phyloP scores from a whole-genome alignment of 768 basidiomycete species.

The Suillus subluteus region DNA sequence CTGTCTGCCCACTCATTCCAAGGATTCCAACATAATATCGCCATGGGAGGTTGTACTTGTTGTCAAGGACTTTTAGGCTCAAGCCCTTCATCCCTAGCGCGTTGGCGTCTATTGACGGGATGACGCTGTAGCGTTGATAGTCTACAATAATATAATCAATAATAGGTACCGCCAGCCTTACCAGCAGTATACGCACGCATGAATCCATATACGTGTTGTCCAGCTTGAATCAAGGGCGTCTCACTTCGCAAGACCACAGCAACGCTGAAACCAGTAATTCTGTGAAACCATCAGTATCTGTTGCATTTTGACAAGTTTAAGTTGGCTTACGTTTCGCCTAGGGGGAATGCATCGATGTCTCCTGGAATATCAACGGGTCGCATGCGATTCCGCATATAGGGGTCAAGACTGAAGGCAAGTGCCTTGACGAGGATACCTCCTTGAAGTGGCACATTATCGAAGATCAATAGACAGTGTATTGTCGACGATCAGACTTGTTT shows the following conservation, averaged over 20 bases:
- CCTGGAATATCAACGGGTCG: slow-evolving; percentile 24
- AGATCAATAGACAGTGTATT: slow-evolving; percentile 50
- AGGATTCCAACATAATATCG: slow-evolving; percentile 32
- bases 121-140: slow-evolving; percentile 10
- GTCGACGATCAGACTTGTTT: slow-evolving; percentile 51
- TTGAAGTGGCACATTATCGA: slow-evolving; percentile 44
- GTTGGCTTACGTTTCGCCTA: slow-evolving; percentile 21
- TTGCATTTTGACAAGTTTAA: neutral
- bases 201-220: slow-evolving; percentile 44
- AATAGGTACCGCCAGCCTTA: neutral
- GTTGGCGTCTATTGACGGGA: slow-evolving; percentile 16
- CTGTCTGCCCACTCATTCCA: slow-evolving; percentile 39
- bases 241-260: slow-evolving; percentile 52
- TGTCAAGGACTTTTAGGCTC: slow-evolving; percentile 22
- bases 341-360: slow-evolving; percentile 17
- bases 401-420: slow-evolving; percentile 51
- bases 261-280: slow-evolving; percentile 40
- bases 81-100: neutral
- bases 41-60: slow-evolving; percentile 35
- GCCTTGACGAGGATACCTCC: slow-evolving; percentile 55
- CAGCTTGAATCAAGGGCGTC: slow-evolving; percentile 32
- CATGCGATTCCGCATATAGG: slow-evolving; percentile 48
- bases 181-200: slow-evolving; percentile 20
- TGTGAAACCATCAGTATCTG: slow-evolving; percentile 13
- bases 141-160: neutral